Base-by-base conservation (phyloP, 805 yeast species). In the Spathaspora sp. region DNA sequence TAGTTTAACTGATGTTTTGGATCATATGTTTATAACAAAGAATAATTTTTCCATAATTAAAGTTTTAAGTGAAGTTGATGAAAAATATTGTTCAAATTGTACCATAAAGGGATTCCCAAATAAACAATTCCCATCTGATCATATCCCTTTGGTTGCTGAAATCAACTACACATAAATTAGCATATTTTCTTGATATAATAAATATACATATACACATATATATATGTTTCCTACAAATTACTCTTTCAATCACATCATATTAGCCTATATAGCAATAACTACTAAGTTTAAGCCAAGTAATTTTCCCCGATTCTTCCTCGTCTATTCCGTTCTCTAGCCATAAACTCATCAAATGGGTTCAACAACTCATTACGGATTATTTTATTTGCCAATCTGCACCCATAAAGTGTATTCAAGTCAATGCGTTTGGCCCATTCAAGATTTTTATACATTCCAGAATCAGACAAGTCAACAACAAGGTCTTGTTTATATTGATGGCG, bases 61-160 rank as follows among this genome's bases (percentile, higher is more conserved):
- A 49, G 75, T 79, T n/a, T 63, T 83, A n/a, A 78, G 83, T n/a
- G 83, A 81, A 16, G 67, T 79, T 12, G 74, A 76, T 46, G 55
- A 60, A 0, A 49, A 57, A 0, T 75, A 76, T 52, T 49, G 69
- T 14, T 49, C 60, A 6, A 52, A 60, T 29, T 47, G 46, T 38
- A 45, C 47, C 0, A 69, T 68, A 10, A 52, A 52, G 9, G 81
- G 86, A 0, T 71, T 82, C 47, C 89, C 88, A 0, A 83, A 83
- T 55, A 67, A 63, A 42, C 76, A 76, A 17, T 83, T 79, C 55
- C 88, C 89, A 3, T 83, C 84, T 49, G 85, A 81, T 51, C 79
- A 74, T 54, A 75, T 74, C 8, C 79, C 79, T 11, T 58, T 75
- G 26, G 64, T 71, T 7, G 62, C 71, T 5, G 59, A 59, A 42